Percentiles rank a stretch among this genome's conserved stretches.
Evolutionary conservation across 805 yeast genomes (phyloP).

Genomic region (Pichia paraexigua): DNA sequence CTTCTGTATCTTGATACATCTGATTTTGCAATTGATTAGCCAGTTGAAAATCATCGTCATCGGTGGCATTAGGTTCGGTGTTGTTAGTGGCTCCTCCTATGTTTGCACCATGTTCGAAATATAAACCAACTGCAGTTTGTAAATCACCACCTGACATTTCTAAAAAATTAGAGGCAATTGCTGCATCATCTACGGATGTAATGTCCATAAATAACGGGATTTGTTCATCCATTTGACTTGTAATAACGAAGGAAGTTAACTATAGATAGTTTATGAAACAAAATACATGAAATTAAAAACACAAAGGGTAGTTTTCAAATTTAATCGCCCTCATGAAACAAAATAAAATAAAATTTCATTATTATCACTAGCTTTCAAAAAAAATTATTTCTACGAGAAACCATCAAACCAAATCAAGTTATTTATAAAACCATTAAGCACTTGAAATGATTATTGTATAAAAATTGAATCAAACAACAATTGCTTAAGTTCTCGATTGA

Average conservation of each 20-base stretch:
- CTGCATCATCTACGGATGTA: slow-evolving; percentile 63
- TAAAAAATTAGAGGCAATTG: slow-evolving; percentile 65
- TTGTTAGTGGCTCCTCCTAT: slow-evolving; percentile 7
- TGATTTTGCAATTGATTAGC: slow-evolving; percentile 61
- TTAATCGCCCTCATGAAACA: not conserved
- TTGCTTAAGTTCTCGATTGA: no score
- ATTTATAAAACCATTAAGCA: no score
- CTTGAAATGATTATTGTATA: no score
- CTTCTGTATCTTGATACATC: slow-evolving; percentile 39
- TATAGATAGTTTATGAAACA: no score
- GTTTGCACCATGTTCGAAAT: slow-evolving; percentile 53
- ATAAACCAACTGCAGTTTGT: slow-evolving; percentile 79
- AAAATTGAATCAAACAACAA: no score
- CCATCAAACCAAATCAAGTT: not conserved
- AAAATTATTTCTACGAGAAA: not conserved
- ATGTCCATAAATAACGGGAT: slow-evolving; percentile 69
- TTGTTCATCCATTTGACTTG: slow-evolving; percentile 4
- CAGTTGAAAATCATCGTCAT: slow-evolving; percentile 20
- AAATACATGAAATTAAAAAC: no score
- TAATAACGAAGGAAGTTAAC: not conserved
- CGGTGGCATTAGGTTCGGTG: slow-evolving; percentile 6
- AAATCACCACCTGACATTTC: slow-evolving; percentile 71
- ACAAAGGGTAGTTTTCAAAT: not conserved
- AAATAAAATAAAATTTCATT: not conserved
- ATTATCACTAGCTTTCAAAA: not conserved